Conservation (phyloP, 2,329 filamentous ascomycete species). For the Dissoconium aciculare region DNA sequence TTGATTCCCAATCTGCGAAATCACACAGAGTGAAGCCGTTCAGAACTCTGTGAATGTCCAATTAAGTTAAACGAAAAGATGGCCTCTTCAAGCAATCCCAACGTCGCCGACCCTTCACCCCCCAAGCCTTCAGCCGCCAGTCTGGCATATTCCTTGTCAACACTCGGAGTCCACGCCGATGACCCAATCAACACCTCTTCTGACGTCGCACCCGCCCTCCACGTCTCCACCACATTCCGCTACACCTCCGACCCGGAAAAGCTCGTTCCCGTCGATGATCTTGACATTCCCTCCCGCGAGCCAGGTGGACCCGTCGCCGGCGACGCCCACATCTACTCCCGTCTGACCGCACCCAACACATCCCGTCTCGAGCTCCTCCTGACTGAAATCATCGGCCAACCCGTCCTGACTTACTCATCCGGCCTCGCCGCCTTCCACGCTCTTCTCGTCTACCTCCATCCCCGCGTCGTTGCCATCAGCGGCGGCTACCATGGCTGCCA, state of each 20-base stretch:
- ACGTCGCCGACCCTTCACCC: neutral
- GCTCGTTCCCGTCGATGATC: constrained; percentile 30
- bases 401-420: constrained; percentile 62
- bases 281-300: constrained; percentile 11
- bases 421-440: constrained; percentile 84
- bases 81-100: neutral
- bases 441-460: constrained; percentile 68
- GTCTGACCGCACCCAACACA: constrained; percentile 60
- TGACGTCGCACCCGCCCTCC: constrained; percentile 77
- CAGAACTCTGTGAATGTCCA: too few species aligned
- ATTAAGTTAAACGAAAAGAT: too few species aligned
- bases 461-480: constrained; percentile 65
- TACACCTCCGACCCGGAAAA: constrained; percentile 57
- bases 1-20: too few species aligned
- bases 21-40: too few species aligned
- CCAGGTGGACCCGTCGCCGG: constrained; percentile 30
- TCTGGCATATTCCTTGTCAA: constrained; percentile 15
- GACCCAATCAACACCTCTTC: constrained; percentile 26
- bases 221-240: constrained; percentile 82
- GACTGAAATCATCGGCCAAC: constrained; percentile 53
- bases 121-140: neutral
- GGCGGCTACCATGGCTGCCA: constrained; percentile 90
- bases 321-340: constrained; percentile 70
- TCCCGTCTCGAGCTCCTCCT: constrained; percentile 77
- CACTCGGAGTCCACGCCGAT: constrained; percentile 22